Base-by-base conservation (phyloP, 2,329 filamentous ascomycete genomes). In the Aspergillus sp. region DNA sequence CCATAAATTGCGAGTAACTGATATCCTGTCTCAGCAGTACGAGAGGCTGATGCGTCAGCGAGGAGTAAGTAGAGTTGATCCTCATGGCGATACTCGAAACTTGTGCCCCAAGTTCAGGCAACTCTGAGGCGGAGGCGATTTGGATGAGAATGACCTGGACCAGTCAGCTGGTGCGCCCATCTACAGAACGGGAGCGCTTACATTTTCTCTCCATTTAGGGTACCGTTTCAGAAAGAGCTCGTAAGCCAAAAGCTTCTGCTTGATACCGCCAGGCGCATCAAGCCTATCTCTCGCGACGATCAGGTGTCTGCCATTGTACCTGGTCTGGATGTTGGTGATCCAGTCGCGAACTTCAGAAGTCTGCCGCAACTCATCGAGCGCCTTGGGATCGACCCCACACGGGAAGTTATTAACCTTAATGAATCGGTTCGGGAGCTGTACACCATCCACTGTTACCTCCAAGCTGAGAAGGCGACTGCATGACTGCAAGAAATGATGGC, bases 1-100 rank as follows among this genome's bases (percentile, higher is more conserved):
- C 90, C n/a, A 96, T 77, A 59, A 95, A 96, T 64, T 96, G 90
- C 0, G 87, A 78, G 61, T 94, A 95, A 51, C 87, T 84, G 54
- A 96, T 95, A 59, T 97, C 91, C 67, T 96, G 90, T 68, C 91
- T 88, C 43, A 96, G 75, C 64, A 95, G 93, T 7, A 95, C 87
- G 9, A 96, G 80, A 1, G 91, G 91, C 60, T 94, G 89, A 61
- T 96, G 91, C 0, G 88, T 88, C 44, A 96, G 75, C 30, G 88
- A 94, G 9, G 90, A 90, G 76, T 90, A 90, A 1, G 82, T 81
- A 0, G 88, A 90, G 66, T 96, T 95, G 65, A 97, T 90, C 53
- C 90, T 82, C 41, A 88, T 94, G 53, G 94, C 89, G 62, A 97
- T 95, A 67, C 95, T 90, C 1, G 87, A 90, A 20, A 96, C 86